Evolutionary conservation across 768 basidiomycete genomes (phyloP).

Genomic region (Hortiboletus flavorubellus): DNA sequence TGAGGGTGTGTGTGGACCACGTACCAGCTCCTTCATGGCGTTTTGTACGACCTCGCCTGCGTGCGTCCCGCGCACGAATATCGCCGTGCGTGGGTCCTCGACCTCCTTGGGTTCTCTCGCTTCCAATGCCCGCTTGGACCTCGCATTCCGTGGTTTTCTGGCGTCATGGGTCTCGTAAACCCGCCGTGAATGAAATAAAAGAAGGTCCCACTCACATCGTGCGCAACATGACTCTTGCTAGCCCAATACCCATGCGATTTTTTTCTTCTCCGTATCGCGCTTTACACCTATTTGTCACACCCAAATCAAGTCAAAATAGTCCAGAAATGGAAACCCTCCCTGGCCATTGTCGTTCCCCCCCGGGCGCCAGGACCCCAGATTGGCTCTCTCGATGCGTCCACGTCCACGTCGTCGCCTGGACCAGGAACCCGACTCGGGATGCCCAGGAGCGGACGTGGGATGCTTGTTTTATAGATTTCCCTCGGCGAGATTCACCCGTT

Average conservation of each 20-base stretch:
- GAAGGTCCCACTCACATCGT: slow-evolving; percentile 23
- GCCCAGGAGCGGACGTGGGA: too few species aligned
- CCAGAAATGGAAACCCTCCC: neutral
- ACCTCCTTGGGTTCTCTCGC: slow-evolving; percentile 87
- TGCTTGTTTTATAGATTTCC: neutral
- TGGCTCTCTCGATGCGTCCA: neutral
- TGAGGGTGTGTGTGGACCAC: slow-evolving; percentile 19
- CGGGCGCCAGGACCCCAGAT: neutral
- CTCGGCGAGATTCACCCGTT: neutral
- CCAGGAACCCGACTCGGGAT: too few species aligned
- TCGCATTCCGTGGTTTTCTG: slow-evolving; percentile 94
- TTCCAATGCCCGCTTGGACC: slow-evolving; percentile 85
- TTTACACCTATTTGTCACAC: neutral
- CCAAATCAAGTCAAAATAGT: neutral
- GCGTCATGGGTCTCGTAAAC: neutral
- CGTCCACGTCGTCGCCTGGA: too few species aligned
- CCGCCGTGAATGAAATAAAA: neutral
- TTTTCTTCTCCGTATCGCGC: neutral
- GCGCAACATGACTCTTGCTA: slow-evolving; percentile 22
- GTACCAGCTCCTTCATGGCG: slow-evolving; percentile 87
- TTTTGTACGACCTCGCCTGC: slow-evolving; percentile 75
- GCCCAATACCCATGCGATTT: neutral
- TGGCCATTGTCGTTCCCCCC: too few species aligned
- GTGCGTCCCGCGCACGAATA: slow-evolving; percentile 89
- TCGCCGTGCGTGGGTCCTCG: slow-evolving; percentile 80